These are phyloP conservation scores for Diutina rugosa DNA, from an alignment of 1,139 yeast species.

Conservation along the genomic window DNA sequence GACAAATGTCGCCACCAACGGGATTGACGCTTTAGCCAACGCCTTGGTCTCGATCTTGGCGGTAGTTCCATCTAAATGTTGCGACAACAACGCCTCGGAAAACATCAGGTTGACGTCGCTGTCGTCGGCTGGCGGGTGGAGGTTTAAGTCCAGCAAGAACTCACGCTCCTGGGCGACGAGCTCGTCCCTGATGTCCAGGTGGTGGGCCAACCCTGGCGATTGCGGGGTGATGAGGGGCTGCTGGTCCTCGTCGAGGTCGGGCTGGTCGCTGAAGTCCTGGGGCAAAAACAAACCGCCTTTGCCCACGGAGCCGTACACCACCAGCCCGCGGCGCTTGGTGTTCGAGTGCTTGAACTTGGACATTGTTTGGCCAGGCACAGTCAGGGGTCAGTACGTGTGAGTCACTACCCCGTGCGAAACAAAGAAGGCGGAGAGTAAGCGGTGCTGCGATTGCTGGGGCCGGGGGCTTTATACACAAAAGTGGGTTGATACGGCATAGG, in stretches of 20 bases:
- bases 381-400: neutral
- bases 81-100: constrained; percentile 21
- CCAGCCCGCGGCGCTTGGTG: neutral
- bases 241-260: neutral
- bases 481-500: too few species aligned
- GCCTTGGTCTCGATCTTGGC: constrained; percentile 25
- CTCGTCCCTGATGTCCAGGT: neutral
- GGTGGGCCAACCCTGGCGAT: neutral
- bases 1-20: constrained; percentile 39
- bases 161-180: neutral
- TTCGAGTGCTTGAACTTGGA: neutral
- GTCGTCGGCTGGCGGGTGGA: constrained; percentile 8
- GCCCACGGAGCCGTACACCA: neutral
- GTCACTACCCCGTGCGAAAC: neutral
- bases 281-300: neutral
- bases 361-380: neutral
- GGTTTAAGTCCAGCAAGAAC: neutral
- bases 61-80: constrained; percentile 16
- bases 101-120: constrained; percentile 20
- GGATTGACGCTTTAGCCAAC: constrained; percentile 32
- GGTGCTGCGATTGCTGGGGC: neutral
- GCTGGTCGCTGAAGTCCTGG: neutral
- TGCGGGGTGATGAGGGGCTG: neutral
- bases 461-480: neutral
- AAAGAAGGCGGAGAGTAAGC: neutral